phyloP scores from a whole-genome alignment of 139 green algal species.

The Picochlorum sp. region DNA sequence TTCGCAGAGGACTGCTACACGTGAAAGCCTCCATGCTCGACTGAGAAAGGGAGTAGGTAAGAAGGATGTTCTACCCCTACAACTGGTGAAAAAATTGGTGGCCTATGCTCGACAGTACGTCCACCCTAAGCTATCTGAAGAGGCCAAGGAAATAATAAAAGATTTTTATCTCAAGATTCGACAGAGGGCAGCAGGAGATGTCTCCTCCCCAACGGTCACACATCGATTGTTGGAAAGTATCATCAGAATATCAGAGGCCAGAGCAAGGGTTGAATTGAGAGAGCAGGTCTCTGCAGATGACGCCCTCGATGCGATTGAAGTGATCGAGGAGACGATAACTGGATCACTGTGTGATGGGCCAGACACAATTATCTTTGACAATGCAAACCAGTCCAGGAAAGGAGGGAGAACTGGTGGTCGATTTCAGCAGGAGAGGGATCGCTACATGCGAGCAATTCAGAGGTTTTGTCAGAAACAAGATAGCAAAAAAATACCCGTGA shows the following conservation, averaged over 20 bases:
- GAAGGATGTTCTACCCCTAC: constrained; percentile 46
- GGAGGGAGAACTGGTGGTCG: constrained; percentile 21
- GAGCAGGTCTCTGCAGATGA: constrained; percentile 58
- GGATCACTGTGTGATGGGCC: constrained; percentile 33
- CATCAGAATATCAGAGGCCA: constrained; percentile 78
- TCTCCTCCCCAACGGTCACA: constrained; percentile 20
- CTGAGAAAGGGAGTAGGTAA: constrained; percentile 12
- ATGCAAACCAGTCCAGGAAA: constrained; percentile 1
- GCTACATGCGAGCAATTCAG: constrained; percentile 51
- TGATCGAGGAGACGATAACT: constrained; percentile 58
- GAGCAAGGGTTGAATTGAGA: constrained; percentile 73
- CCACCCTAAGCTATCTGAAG: constrained; percentile 52
- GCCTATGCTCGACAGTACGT: constrained; percentile 79
- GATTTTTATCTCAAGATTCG: constrained; percentile 29
- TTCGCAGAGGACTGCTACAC: background rate
- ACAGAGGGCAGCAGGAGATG: constrained; percentile 9
- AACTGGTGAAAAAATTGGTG: constrained; percentile 84
- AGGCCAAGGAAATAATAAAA: constrained; percentile 20
- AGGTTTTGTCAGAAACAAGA: constrained; percentile 26
- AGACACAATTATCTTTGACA: constrained; percentile 41
- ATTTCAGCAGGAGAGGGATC: constrained; percentile 46
- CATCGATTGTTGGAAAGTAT: constrained; percentile 86
- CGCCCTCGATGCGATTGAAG: constrained; percentile 66
- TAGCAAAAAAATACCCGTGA: background rate
- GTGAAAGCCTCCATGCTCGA: constrained; percentile 5